Base-by-base conservation (phyloP, 345 rosid species). In the Erucastrum elatum region DNA sequence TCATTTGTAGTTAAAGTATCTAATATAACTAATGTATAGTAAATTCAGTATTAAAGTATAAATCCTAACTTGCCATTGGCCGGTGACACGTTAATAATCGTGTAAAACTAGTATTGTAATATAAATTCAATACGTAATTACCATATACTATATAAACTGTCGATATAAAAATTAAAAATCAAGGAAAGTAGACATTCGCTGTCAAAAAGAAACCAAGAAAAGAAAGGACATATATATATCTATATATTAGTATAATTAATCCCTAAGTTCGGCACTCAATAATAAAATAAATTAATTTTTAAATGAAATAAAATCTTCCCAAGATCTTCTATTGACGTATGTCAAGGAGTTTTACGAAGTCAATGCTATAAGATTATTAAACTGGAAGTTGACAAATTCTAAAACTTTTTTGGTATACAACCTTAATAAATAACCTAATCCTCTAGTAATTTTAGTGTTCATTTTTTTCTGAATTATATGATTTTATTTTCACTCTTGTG, bases 301-400 rank as follows among this genome's bases (percentile, higher is more conserved):
- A 5, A 73, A 41, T 67, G 69, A 26, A 61, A 73, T 73, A 73
- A 72, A 73, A 79, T 79, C 74, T 79, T 61, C 53, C 56, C 56
- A 79, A 73, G 78, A 79, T 79, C 74, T 67, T 67, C 69, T 60
- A 7, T 73, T 79, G 78, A 79, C 82, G 77, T 66, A 79, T 79
- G 82, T 73, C 69, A 61, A 67, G 2, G 69, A 49, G 58, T 67
- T 64, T 77, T 79, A 73, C 74, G 49, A 66, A 79, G 77, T 79
- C 82, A 79, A 60, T 79, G 44, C 12, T 49, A 56, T 34, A 5
- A 21, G 21, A 46, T 35, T 71, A 63, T 44, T 30, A 56, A 63
- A 69, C 17, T 66, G 51, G 68, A 59, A 67, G 55, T 72, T 59
- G 74, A 66, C 41, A 59, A 62, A 70, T 70, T 70, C 33, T 33